Evolutionary conservation across 805 yeast genomes (phyloP).

Genomic region (Cyberlindnera lachancei): DNA sequence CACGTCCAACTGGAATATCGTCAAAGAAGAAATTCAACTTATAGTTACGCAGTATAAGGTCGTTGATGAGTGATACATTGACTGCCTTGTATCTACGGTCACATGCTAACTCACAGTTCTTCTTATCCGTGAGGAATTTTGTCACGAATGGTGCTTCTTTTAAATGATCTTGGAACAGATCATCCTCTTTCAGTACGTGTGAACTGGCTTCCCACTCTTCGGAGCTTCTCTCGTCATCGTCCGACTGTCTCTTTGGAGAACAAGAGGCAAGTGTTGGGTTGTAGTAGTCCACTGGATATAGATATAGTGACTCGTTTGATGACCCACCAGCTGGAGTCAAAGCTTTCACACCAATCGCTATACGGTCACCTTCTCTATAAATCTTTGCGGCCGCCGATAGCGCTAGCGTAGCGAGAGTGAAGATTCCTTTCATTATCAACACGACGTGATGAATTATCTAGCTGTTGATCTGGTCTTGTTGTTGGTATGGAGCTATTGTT

Average conservation of each 20-base stretch:
- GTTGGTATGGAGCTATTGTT: too few species aligned
- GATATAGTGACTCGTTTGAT: slow-evolving; percentile 16
- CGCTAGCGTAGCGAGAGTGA: too few species aligned
- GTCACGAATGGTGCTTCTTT: slow-evolving; percentile 18
- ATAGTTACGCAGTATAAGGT: slow-evolving; percentile 23
- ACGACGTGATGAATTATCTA: too few species aligned
- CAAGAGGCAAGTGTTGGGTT: slow-evolving; percentile 18
- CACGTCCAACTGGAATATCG: slow-evolving; percentile 25
- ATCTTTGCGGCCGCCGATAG: not conserved
- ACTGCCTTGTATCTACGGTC: slow-evolving; percentile 13
- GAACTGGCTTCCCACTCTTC: not conserved
- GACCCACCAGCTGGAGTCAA: slow-evolving; percentile 22
- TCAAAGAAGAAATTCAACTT: slow-evolving; percentile 24
- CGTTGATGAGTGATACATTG: slow-evolving; percentile 22
- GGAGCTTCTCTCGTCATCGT: slow-evolving; percentile 4
- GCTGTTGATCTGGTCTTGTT: too few species aligned
- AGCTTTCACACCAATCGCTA: slow-evolving; percentile 17
- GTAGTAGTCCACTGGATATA: slow-evolving; percentile 21
- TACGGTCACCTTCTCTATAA: slow-evolving; percentile 13
- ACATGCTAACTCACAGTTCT: slow-evolving; percentile 12
- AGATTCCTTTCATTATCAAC: too few species aligned
- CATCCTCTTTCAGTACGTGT: slow-evolving; percentile 5
- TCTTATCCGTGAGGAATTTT: slow-evolving; percentile 7
- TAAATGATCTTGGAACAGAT: slow-evolving; percentile 13
- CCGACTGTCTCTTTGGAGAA: slow-evolving; percentile 8